These are phyloP conservation scores for Scalesia atractyloides DNA, from an alignment of 129 eudicot genomes.

Conservation along the genomic window DNA sequence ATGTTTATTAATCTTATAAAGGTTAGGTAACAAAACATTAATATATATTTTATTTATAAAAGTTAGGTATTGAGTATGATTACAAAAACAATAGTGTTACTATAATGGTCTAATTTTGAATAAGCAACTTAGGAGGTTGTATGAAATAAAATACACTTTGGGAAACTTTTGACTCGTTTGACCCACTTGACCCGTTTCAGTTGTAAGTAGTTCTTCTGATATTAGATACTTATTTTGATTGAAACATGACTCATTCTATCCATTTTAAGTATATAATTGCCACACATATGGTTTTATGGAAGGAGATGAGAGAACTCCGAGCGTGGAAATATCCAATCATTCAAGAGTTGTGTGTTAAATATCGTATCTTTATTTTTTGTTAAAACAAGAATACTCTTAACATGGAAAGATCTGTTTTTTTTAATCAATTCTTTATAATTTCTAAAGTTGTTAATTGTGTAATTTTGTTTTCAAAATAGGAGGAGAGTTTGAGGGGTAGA, in stretches of 20 bases:
- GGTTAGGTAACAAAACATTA: neutral
- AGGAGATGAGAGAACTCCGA: too few relatives aligned
- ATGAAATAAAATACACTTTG: neutral
- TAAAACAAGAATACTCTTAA: neutral
- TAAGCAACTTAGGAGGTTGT: neutral
- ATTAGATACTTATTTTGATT: neutral
- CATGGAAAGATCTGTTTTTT: constrained; percentile 11
- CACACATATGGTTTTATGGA: neutral
- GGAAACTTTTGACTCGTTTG: neutral
- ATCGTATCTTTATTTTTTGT: neutral
- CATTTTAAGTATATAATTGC: neutral
- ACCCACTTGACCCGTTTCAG: neutral
- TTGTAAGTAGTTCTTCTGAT: neutral
- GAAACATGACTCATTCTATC: neutral
- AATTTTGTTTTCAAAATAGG: constrained; percentile 29
- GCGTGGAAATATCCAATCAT: neutral
- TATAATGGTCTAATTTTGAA: neutral
- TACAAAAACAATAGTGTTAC: neutral
- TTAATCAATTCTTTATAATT: neutral
- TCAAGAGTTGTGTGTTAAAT: too few relatives aligned
- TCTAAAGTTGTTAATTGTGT: constrained; percentile 4
- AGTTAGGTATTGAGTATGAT: neutral
- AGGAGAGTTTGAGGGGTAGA: constrained; percentile 77
- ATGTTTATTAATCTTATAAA: too few relatives aligned
- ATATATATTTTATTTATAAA: neutral